Conservation (phyloP, 2,329 filamentous ascomycete species). For the Aspergillus costaricaensis region DNA sequence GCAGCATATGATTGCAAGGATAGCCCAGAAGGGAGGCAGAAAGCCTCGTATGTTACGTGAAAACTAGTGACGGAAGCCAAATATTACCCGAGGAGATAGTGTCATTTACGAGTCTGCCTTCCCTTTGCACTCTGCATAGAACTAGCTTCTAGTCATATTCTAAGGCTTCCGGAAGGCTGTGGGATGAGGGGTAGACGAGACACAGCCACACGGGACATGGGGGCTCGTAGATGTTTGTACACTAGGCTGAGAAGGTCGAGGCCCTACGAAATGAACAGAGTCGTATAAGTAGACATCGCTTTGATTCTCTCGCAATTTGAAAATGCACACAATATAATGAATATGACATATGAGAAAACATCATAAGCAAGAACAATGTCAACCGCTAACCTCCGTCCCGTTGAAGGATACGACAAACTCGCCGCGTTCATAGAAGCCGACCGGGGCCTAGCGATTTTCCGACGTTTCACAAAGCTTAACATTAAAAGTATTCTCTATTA, state of each 20-base stretch:
- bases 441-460: constrained; percentile 1
- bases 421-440: constrained; percentile 2
- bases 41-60: not conserved
- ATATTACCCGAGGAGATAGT: not conserved
- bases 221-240: not conserved
- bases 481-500: constrained; percentile 10
- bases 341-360: not conserved
- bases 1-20: not conserved
- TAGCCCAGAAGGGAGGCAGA: too few relatives aligned
- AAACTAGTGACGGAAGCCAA: not conserved
- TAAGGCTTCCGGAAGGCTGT: not conserved
- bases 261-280: not conserved
- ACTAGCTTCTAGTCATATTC: too few relatives aligned
- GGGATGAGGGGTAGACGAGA: not conserved
- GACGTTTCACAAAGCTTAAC: constrained; percentile 7
- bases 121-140: not conserved
- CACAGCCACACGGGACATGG: not conserved
- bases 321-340: too few relatives aligned
- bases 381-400: not conserved
- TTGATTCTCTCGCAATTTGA: too few relatives aligned
- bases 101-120: not conserved
- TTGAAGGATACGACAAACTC: constrained; percentile 9
- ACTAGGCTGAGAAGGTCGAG: not conserved
- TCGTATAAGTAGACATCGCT: not conserved
- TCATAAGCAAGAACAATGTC: not conserved